A percentile compares a stretch with the other conserved stretches of the same genome.
Conservation (phyloP, 2,329 filamentous ascomycete species). For the Fusarium pseudoanthophilum region DNA sequence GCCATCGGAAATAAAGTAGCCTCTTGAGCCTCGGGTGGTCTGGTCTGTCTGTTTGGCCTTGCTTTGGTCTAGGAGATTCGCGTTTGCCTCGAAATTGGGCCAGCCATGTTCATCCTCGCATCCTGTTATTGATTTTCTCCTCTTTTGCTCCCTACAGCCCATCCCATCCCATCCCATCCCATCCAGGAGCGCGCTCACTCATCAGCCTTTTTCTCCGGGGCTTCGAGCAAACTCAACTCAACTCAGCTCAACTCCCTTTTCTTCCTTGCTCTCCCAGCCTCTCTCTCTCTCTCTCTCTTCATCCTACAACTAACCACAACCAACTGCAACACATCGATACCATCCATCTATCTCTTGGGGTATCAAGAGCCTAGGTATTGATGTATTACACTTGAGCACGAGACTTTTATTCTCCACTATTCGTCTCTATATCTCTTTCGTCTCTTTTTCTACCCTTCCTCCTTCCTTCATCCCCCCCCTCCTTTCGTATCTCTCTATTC, state of each 20-base stretch:
- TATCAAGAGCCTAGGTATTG: not conserved
- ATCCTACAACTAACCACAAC: slow-evolving; percentile 18
- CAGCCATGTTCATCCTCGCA: slow-evolving; percentile 30
- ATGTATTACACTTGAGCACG: slow-evolving; percentile 37
- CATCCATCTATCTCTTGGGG: not conserved
- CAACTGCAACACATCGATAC: not conserved
- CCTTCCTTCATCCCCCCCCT: not conserved
- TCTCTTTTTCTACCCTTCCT: slow-evolving; percentile 13
- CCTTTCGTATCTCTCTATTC: slow-evolving; percentile 16
- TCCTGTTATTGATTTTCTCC: slow-evolving; percentile 26
- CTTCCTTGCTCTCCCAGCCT: not conserved
- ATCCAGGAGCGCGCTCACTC: not conserved
- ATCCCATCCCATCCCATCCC: slow-evolving; percentile 6
- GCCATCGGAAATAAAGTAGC: not conserved
- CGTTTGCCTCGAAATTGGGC: slow-evolving; percentile 32
- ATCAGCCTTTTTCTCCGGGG: not conserved
- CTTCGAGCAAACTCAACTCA: slow-evolving; percentile 18
- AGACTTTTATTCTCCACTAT: slow-evolving; percentile 34
- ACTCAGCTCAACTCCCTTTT: slow-evolving; percentile 8
- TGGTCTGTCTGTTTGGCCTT: slow-evolving; percentile 22
- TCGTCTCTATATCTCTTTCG: slow-evolving; percentile 16
- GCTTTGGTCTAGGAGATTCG: slow-evolving; percentile 23
- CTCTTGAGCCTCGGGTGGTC: slow-evolving; percentile 20
- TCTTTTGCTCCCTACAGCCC: slow-evolving; percentile 19
- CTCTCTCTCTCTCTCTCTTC: not conserved